Percentiles rank a stretch among this genome's conserved stretches.
Conservation (phyloP, 345 rosid genomes). For the Jatropha curcas region DNA sequence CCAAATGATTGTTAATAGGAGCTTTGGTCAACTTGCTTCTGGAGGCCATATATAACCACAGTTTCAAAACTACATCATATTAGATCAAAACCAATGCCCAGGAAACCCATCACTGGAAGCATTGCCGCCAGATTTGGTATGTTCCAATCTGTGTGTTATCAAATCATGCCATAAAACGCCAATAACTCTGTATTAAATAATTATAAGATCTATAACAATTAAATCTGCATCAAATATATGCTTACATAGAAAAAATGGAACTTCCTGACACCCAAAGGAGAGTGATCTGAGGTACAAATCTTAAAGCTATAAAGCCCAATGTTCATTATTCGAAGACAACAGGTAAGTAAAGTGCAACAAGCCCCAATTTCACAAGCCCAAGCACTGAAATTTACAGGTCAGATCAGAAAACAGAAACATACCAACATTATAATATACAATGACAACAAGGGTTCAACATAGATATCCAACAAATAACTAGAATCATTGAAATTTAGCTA, state of each 20-base stretch:
- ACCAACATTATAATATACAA: neutral
- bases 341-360: neutral
- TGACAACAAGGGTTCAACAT: neutral
- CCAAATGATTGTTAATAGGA: slow-evolving; percentile 34
- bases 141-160: neutral
- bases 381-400: neutral
- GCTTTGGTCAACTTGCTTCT: slow-evolving; percentile 42
- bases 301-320: slow-evolving; percentile 4
- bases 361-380: neutral
- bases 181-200: slow-evolving; percentile 11
- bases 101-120: slow-evolving; percentile 24
- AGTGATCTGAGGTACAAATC: slow-evolving; percentile 11
- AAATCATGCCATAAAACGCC: neutral
- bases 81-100: slow-evolving; percentile 25
- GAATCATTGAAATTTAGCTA: neutral
- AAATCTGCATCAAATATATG: neutral
- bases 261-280: slow-evolving; percentile 5
- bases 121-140: slow-evolving; percentile 21
- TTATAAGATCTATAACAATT: neutral
- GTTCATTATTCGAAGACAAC: slow-evolving; percentile 1
- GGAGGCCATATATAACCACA: slow-evolving; percentile 50
- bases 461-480: neutral
- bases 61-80: slow-evolving; percentile 31
- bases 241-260: neutral
- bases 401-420: slow-evolving; percentile 5